Evolutionary conservation across 495 filamentous ascomycete genomes (phyloP).

Genomic region (Chaetomium cochliodes): DNA sequence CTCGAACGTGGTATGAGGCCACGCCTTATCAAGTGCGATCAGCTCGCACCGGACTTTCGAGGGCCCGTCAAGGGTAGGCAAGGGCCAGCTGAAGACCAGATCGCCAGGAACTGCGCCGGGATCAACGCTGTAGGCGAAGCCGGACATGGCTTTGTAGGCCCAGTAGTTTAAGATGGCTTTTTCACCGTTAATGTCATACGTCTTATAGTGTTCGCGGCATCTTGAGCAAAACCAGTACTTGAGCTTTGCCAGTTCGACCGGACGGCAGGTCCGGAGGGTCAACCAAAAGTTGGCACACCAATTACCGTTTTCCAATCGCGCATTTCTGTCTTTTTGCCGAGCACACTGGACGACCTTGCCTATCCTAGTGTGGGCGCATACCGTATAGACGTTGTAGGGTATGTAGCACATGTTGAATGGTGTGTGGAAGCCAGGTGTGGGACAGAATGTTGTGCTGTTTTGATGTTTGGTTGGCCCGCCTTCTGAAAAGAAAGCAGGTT

Average conservation of each 20-base stretch:
- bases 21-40: conserved; percentile 9
- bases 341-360: conserved; percentile 3
- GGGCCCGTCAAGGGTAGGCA: neutral
- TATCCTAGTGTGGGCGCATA: conserved; percentile 19
- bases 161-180: conserved; percentile 23
- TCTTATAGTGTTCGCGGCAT: conserved; percentile 18
- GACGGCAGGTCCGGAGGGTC: neutral
- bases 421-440: neutral
- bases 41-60: conserved; percentile 16
- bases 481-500: neutral
- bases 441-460: neutral
- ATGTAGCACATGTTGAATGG: conserved; percentile 24
- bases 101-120: conserved; percentile 5
- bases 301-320: neutral
- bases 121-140: conserved; percentile 7
- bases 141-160: conserved; percentile 19
- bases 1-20: neutral
- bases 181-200: neutral
- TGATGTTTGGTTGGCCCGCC: neutral
- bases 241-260: neutral
- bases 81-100: neutral
- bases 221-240: conserved; percentile 21
- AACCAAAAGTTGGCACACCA: neutral
- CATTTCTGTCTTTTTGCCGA: conserved; percentile 1
- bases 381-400: conserved; percentile 21